These are phyloP conservation scores for Balansia obtecta DNA, from an alignment of 2,329 filamentous ascomycete species.

Conservation along the genomic window DNA sequence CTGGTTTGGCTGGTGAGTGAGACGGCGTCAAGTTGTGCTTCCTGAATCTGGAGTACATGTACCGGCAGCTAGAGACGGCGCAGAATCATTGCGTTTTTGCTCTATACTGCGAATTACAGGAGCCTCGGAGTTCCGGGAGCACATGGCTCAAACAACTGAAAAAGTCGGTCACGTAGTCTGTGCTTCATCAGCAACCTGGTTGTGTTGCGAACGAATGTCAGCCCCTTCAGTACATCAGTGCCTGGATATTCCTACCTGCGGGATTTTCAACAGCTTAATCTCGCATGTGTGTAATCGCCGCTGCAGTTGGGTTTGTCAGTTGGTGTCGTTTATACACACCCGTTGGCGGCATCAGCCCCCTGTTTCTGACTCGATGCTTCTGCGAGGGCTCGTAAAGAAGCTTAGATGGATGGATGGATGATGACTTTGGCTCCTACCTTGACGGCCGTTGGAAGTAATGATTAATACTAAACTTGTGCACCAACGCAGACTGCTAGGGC, in stretches of 20 bases:
- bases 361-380: constrained; percentile 37
- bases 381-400: constrained; percentile 31
- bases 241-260: too few relatives aligned
- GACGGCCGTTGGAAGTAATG: too few relatives aligned
- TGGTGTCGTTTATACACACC: constrained; percentile 26
- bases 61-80: not conserved
- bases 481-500: constrained; percentile 35
- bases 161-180: constrained; percentile 33
- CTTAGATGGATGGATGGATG: constrained; percentile 43
- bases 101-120: constrained; percentile 28
- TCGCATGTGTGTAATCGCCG: constrained; percentile 36
- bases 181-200: constrained; percentile 38
- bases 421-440: constrained; percentile 36
- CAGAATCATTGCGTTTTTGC: constrained; percentile 35
- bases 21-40: not conserved
- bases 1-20: constrained; percentile 41
- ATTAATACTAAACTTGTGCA: not conserved
- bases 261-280: constrained; percentile 14
- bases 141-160: constrained; percentile 40
- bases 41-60: not conserved
- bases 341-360: constrained; percentile 27
- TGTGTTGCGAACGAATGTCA: constrained; percentile 32
- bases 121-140: constrained; percentile 30
- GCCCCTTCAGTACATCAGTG: constrained; percentile 22
- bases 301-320: constrained; percentile 31